These are phyloP conservation scores for Aleurites moluccanus DNA, from an alignment of 441 rosid species.

Conservation along the genomic window DNA sequence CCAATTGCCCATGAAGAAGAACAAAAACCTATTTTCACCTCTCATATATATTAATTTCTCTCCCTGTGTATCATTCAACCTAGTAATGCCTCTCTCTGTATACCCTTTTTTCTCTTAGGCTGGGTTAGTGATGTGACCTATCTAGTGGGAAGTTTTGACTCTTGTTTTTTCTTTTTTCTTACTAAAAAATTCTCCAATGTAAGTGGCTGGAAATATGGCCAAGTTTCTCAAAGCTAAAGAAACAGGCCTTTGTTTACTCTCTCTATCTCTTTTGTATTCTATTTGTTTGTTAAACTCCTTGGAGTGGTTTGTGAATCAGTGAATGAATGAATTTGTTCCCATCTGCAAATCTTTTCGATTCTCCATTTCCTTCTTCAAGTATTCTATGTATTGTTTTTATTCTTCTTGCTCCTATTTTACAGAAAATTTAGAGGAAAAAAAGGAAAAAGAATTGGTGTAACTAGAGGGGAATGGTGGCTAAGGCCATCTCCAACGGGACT, in stretches of 20 bases:
- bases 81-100: conserved; percentile 33
- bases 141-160: conserved; percentile 68
- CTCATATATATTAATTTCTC: conserved; percentile 12
- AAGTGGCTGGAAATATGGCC: conserved; percentile 50
- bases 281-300: conserved; percentile 40
- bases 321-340: conserved; percentile 8
- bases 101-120: conserved; percentile 38
- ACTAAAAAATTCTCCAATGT: conserved; percentile 39
- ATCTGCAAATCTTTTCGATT: neutral
- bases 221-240: conserved; percentile 49
- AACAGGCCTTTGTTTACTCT: conserved; percentile 37
- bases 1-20: conserved; percentile 56
- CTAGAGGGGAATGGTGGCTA: no score
- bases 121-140: conserved; percentile 49
- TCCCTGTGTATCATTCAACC: conserved; percentile 61
- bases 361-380: neutral
- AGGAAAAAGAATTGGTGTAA: no score
- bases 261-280: conserved; percentile 35
- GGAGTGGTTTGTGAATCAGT: conserved; percentile 41
- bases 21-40: conserved; percentile 9
- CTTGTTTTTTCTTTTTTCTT: conserved; percentile 27
- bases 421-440: neutral
- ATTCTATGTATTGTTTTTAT: no score
- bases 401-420: no score
- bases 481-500: no score